Percentiles rank a stretch among this genome's conserved stretches.
Conservation (phyloP, 768 basidiomycete species). For the Trametes cingulata region DNA sequence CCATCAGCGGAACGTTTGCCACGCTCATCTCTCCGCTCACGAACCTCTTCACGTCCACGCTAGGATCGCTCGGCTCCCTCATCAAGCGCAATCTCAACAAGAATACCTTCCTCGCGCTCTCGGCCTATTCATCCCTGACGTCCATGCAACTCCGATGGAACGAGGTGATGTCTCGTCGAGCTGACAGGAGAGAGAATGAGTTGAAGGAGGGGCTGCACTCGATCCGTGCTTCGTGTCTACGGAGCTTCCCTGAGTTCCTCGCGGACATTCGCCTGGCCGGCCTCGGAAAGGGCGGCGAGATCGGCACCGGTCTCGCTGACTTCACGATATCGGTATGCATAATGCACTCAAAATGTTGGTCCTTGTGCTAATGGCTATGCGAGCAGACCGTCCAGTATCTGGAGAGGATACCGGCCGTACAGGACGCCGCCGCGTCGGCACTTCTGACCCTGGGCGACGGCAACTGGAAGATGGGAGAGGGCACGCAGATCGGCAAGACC, state of each 20-base stretch:
- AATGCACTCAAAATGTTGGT: not conserved
- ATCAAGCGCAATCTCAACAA: constrained; percentile 79
- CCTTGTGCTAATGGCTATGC: not conserved
- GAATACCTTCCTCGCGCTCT: constrained; percentile 78
- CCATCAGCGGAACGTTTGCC: constrained; percentile 59
- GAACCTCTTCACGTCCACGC: constrained; percentile 62
- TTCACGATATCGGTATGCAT: constrained; percentile 53
- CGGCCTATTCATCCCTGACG: constrained; percentile 62
- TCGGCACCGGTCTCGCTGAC: constrained; percentile 65
- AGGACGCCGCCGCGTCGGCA: constrained; percentile 63
- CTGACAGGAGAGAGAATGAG: constrained; percentile 55
- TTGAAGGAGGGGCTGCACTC: constrained; percentile 67
- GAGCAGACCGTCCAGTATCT: constrained; percentile 67
- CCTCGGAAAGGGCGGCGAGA: constrained; percentile 55
- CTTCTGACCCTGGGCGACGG: constrained; percentile 78
- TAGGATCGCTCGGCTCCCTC: constrained; percentile 60
- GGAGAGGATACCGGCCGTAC: constrained; percentile 68
- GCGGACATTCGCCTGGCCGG: constrained; percentile 74
- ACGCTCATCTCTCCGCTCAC: constrained; percentile 66
- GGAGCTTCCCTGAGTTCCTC: constrained; percentile 84
- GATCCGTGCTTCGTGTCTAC: constrained; percentile 66
- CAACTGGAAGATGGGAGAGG: constrained; percentile 92
- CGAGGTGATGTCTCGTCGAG: constrained; percentile 53
- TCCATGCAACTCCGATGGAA: constrained; percentile 67
- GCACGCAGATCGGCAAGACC: constrained; percentile 59